Percentiles rank a stretch among this genome's conserved stretches.
Evolutionary conservation across 2,329 filamentous ascomycete genomes (phyloP).

Genomic region (Penicillium aurantiogriseum): DNA sequence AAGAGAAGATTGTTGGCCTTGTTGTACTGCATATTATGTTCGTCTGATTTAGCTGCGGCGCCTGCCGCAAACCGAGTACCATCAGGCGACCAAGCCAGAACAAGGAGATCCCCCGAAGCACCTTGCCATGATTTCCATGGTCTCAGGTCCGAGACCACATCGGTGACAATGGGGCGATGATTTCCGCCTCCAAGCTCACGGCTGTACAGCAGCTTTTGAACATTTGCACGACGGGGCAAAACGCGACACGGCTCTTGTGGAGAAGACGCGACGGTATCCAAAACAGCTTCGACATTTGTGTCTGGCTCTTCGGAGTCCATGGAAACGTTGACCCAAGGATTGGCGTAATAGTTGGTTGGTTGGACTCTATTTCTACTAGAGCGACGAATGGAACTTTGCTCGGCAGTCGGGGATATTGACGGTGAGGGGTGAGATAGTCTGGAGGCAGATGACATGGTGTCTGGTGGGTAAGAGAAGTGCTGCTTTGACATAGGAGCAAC

Average conservation of each 20-base stretch:
- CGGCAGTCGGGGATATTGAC: neutral
- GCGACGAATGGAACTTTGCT: slow-evolving; percentile 21
- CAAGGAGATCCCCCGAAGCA: slow-evolving; percentile 58
- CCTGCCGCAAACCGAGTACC: slow-evolving; percentile 57
- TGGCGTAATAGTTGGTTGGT: slow-evolving; percentile 35
- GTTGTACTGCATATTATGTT: slow-evolving; percentile 61
- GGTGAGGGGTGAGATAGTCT: neutral
- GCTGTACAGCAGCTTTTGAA: slow-evolving; percentile 23
- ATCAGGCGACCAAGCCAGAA: slow-evolving; percentile 57
- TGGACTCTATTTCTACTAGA: slow-evolving; percentile 28
- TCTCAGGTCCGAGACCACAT: slow-evolving; percentile 42
- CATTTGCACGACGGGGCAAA: neutral
- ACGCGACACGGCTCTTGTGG: neutral
- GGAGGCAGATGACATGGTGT: neutral
- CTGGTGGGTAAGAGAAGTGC: neutral
- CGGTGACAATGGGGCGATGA: slow-evolving; percentile 16
- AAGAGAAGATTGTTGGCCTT: slow-evolving; percentile 56
- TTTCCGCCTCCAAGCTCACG: slow-evolving; percentile 29
- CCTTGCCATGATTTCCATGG: slow-evolving; percentile 53
- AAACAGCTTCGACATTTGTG: neutral
- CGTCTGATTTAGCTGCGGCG: slow-evolving; percentile 56
- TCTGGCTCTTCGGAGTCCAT: slow-evolving; percentile 12
- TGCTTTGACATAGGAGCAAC: neutral
- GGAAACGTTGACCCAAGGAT: slow-evolving; percentile 9
- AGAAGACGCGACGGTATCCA: neutral